Evolutionary conservation across 192 early-diverging fungal species (phyloP), one percentile per base, ranked within the genome.

Genomic region (Backusella circina): DNA sequence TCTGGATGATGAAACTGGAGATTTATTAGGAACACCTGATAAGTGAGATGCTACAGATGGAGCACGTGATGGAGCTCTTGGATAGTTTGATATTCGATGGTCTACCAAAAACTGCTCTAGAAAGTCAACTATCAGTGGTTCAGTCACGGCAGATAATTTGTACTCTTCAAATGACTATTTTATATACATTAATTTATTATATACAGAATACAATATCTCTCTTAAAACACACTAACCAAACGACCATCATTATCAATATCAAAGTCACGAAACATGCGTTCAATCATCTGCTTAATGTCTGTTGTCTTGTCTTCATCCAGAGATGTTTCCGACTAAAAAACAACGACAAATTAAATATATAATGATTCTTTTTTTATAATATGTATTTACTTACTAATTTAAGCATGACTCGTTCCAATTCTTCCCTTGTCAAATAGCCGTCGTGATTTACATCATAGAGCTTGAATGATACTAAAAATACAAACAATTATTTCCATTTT

Each of bases 191-290:
- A 47, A n/a, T 47, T 47, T 47, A 47, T 16, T 47, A 47, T 47
- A 47, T 5, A 13, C 16, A 47, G 2, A 35, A 35, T 5, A 47
- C 16, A 41, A 41, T 16, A n/a, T 18, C 44, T 47, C 18, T 47
- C n/a, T n/a, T n/a, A n/a, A n/a, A 47, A 18, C 16, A 47, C 12
- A 57, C 54, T 57, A 57, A 92, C 91, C 86, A 94, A 74, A 35
- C 90, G 89, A 37, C 91, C 92, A 74, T 94, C 92, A 35, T 88
- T 91, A 80, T 94, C 90, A 30, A 94, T 90, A 71, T 94, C 93
- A 78, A 94, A 74, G 73, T 94, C 93, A 61, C 91, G 84, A 82
- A 94, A 94, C 75, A 94, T 86, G 65, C 90, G 86, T 61, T 82
- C 78, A n/a, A 94, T 90, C 64, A 93, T 81, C 32, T 86, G 83